Evolutionary conservation across 768 basidiomycete genomes (phyloP), one percentile per base, ranked within the genome.

Genomic region (Mycena leptocephala): DNA sequence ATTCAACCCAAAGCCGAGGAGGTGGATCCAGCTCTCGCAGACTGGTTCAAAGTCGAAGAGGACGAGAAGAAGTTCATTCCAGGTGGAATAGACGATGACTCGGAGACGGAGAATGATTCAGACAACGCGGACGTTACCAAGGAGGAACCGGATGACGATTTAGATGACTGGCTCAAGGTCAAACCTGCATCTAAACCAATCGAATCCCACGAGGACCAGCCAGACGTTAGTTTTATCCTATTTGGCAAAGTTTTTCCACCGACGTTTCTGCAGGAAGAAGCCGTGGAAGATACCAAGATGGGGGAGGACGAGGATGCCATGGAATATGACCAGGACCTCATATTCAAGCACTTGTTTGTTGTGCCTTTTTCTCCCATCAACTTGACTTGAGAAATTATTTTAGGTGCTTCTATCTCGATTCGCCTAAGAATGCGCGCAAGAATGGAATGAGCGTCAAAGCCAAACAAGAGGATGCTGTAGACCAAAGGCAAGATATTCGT

Each of bases 341-440:
- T 97, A 66, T 98, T 98, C 86, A 92, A 84, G 79, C 96, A 98
- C 85, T 83, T 97, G 95, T 96, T 76, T 73, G 94, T 76, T 73
- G 94, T 87, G 3, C 43, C 28, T 41, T 62, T 24, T 66, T 11
- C 48, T 11, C 33, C 26, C 18, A 37, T 53, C 43, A n/a, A 74
- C 48, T 68, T 66, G 62, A 32, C 39, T 74, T 41, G 65, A 59
- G 32, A 37, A n/a, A n/a, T n/a, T 68, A 63, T 26, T 55, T 22
- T 67, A 97, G 96, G 76, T 93, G 92, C 78, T 97, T 98, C 84
- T 99, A 98, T 84, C 88, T 99, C 43, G 97, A 99, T 83, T 91
- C 95, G 3, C 90, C 93, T 0, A 88, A 88, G 26, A 96, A 96
- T 79, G 96, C 97, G 0, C 84, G 82, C 10, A 85, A 88, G 81